A percentile compares a stretch with the other conserved stretches of the same genome.
Conservation (phyloP, 106 monocot species). For the Dendrobium officinale region DNA sequence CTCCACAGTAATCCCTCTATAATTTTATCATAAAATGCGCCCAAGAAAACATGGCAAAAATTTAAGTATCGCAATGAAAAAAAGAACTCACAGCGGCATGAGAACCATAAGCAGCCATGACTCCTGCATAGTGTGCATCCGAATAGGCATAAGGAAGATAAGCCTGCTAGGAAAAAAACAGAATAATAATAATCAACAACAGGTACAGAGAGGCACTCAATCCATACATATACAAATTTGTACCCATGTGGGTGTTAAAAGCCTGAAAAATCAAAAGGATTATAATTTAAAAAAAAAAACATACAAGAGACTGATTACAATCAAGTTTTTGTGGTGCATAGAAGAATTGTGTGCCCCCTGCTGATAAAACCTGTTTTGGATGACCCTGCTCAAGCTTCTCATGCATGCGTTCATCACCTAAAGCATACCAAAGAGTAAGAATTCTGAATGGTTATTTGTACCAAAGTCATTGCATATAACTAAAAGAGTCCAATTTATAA, state of each 20-base stretch:
- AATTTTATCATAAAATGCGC: not conserved
- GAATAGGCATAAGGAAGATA: constrained; percentile 42
- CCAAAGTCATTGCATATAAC: not conserved
- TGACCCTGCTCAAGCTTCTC: constrained; percentile 26
- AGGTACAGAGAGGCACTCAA: not conserved
- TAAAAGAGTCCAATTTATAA: not conserved
- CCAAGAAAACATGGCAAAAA: not conserved
- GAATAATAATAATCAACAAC: constrained; percentile 1
- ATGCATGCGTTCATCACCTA: constrained; percentile 27
- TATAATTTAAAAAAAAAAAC: constrained; percentile 8
- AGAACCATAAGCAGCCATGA: constrained; percentile 44
- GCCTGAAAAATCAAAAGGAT: not conserved
- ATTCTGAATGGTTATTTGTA: not conserved
- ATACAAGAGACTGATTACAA: constrained; percentile 58
- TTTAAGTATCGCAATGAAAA: not conserved
- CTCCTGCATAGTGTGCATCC: constrained; percentile 39
- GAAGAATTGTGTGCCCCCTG: constrained; percentile 38
- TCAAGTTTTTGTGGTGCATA: constrained; percentile 36
- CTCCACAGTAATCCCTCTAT: not conserved
- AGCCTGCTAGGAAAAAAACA: constrained; percentile 24
- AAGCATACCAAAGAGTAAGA: not conserved
- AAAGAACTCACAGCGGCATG: constrained; percentile 41
- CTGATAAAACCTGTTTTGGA: constrained; percentile 21
- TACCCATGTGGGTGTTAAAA: not conserved
- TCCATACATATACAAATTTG: not conserved